Percentiles rank a stretch among this genome's conserved stretches.
phyloP scores from a whole-genome alignment of 495 filamentous ascomycete genomes.

The Trichoderma asperelloides region DNA sequence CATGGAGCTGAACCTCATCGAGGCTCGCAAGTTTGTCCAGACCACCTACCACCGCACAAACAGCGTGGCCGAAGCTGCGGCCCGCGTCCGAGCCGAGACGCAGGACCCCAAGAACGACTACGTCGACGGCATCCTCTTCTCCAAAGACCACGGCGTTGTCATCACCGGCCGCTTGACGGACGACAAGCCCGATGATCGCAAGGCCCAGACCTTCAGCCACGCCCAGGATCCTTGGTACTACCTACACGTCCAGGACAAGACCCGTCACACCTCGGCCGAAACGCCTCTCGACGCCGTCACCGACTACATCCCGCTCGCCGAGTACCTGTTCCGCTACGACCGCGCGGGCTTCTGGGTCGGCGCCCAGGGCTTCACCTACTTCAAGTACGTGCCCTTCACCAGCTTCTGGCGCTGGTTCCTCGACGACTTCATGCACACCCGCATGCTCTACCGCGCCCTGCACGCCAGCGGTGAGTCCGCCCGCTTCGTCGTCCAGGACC shows the following conservation, averaged over 20 bases:
- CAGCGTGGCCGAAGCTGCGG: constrained; percentile 35
- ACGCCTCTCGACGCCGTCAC: constrained; percentile 14
- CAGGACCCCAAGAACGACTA: constrained; percentile 25
- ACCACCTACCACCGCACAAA: constrained; percentile 43
- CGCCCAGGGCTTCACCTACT: constrained; percentile 45
- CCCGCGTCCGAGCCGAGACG: constrained; percentile 23
- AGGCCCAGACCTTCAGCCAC: constrained; percentile 33
- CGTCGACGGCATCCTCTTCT: constrained; percentile 43
- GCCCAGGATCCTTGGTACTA: constrained; percentile 48
- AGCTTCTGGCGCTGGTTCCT: constrained; percentile 47
- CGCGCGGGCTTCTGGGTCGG: constrained; percentile 54
- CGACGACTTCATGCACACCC: constrained; percentile 55
- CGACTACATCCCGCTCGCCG: constrained; percentile 42
- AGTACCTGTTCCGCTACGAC: constrained; percentile 53
- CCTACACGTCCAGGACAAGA: constrained; percentile 34
- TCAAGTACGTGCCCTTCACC: constrained; percentile 45
- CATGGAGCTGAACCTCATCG: constrained; percentile 44
- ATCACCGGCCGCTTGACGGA: constrained; percentile 43
- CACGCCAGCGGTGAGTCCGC: constrained; percentile 46
- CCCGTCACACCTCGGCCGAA: constrained; percentile 13
- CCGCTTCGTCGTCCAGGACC: constrained; percentile 48
- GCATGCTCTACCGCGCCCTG: constrained; percentile 54
- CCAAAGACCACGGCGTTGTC: constrained; percentile 40
- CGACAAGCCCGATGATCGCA: constrained; percentile 20
- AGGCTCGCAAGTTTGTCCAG: constrained; percentile 46